Base-by-base conservation (phyloP, 139 green algal genomes). In the Chlamydomonas eustigma region DNA sequence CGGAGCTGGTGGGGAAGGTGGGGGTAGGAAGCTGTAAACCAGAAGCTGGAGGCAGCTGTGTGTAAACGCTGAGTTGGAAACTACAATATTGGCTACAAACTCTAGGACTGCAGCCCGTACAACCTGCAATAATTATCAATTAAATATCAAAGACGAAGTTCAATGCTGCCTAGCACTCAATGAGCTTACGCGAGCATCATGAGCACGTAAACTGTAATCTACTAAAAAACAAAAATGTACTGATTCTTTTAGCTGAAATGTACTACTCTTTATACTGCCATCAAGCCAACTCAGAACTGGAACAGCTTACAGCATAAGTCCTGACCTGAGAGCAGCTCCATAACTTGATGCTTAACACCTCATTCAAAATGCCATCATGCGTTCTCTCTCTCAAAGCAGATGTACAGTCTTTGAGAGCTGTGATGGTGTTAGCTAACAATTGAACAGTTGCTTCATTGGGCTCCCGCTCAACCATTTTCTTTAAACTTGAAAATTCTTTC, bases 11-110 rank as follows among this genome's bases (percentile, higher is more conserved):
- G 81, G 63, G 2, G 67, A 50, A 0, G 84, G 83, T 24, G 87
- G 84, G 0, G 88, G 88, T 44, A 88, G 67, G 73, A 94, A 77
- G 70, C 52, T 80, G 76, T 87, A 84, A 36, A 84, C 71, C 64
- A 94, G 63, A 51, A 94, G 78, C 81, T 92, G 86, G 31, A 95
- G 76, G 80, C 85, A 91, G 34, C 81, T 82, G 36, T 88, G 85
- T 1, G 87, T 83, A 78, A 93, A 87, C 2, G 80, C 78, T 64
- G 86, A 73, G 67, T 89, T 92, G 30, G 86, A 81, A 0, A 93
- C 85, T 22, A 93, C 80, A 50, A 93, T 25, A 50, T 92, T 86
- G 2, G 76, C 74, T 12, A 92, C 50, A 31, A 93, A 79, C 28
- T 92, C 81, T 73, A 94, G 71, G 31, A 88, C 52, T 0, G 83